phyloP scores from a whole-genome alignment of 148 eudicot genomes.

The Salicornia ramosissima region DNA sequence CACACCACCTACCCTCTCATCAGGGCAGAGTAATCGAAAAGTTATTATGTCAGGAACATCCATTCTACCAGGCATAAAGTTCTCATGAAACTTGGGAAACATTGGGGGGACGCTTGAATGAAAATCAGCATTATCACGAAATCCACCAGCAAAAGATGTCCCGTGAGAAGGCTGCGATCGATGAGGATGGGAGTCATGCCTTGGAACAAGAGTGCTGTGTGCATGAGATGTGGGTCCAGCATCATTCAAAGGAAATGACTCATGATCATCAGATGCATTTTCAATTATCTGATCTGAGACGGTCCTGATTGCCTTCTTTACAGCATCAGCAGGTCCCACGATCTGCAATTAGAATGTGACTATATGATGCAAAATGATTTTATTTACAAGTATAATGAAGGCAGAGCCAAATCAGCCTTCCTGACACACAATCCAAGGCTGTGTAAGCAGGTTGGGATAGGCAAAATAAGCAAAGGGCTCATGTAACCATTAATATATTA shows the following conservation, averaged over 20 bases:
- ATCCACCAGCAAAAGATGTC: slow-evolving; percentile 37
- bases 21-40: slow-evolving; percentile 68
- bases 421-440: not conserved
- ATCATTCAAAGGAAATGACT: slow-evolving; percentile 37
- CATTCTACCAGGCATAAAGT: slow-evolving; percentile 39
- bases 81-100: slow-evolving; percentile 34
- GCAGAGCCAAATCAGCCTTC: not conserved
- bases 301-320: slow-evolving; percentile 64
- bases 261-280: slow-evolving; percentile 44
- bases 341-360: slow-evolving; percentile 47
- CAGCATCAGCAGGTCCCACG: slow-evolving; percentile 54
- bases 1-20: slow-evolving; percentile 78
- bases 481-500: slow-evolving; percentile 14
- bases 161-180: slow-evolving; percentile 40
- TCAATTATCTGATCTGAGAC: slow-evolving; percentile 65
- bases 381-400: slow-evolving; percentile 37
- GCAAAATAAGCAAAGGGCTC: not conserved
- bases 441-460: not conserved
- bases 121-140: slow-evolving; percentile 38
- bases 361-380: not conserved
- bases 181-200: slow-evolving; percentile 37
- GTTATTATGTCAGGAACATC: slow-evolving; percentile 48
- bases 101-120: slow-evolving; percentile 26
- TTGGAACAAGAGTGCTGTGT: slow-evolving; percentile 32
- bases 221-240: slow-evolving; percentile 42